These are phyloP conservation scores for Fragilariopsis cylindrus DNA, from an alignment of 108 stramenopile species.

Conservation along the genomic window DNA sequence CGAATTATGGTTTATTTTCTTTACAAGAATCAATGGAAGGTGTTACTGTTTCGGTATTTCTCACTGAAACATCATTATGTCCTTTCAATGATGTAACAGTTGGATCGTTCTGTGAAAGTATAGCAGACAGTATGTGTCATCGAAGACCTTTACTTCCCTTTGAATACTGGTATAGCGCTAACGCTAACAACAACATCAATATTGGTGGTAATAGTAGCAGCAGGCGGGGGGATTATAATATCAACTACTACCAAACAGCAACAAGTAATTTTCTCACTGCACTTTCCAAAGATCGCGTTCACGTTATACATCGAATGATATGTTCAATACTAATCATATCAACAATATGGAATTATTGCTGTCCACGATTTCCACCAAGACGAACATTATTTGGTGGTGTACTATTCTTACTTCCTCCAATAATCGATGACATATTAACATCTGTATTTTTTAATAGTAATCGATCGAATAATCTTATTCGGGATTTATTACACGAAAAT, in stretches of 20 bases:
- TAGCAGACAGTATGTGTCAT: constrained; percentile 17
- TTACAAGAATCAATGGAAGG: constrained; percentile 16
- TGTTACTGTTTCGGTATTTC: not conserved
- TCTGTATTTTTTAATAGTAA: not conserved
- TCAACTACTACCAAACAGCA: constrained; percentile 8
- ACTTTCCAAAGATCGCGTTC: constrained; percentile 11
- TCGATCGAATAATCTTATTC: not conserved
- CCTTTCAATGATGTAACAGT: not conserved
- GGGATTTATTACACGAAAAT: constrained; percentile 12
- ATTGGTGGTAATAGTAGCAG: not conserved
- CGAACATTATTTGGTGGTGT: not conserved
- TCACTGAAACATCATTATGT: not conserved
- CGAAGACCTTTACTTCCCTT: constrained; percentile 6
- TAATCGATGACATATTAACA: not conserved
- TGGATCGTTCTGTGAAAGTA: not conserved
- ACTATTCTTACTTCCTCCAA: not conserved
- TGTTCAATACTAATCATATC: not conserved
- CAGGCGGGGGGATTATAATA: not conserved
- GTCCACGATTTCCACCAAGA: constrained; percentile 5
- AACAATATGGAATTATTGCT: constrained; percentile 2
- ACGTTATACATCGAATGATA: constrained; percentile 2
- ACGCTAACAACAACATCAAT: not conserved
- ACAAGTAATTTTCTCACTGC: not conserved
- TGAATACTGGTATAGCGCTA: not conserved
- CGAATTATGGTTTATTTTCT: constrained; percentile 14